These are phyloP conservation scores for Schizosaccharomyces octosporus DNA, from an alignment of 805 yeast species.

Conservation along the genomic window DNA sequence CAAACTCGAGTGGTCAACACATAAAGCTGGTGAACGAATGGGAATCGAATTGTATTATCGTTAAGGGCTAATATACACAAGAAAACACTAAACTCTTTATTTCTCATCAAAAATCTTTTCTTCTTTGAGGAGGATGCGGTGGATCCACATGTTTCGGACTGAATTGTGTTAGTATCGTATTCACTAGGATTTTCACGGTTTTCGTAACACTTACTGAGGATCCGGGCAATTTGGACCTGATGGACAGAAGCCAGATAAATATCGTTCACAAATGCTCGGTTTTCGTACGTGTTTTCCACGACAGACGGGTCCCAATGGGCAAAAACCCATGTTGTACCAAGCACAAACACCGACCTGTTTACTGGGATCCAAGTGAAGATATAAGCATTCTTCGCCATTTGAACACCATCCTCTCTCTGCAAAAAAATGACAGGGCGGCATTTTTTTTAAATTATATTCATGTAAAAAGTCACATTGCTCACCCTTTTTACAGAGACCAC, in stretches of 20 bases:
- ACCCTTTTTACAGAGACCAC: conserved; percentile 90
- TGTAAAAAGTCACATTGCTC: conserved; percentile 90
- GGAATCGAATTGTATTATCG: too few species aligned
- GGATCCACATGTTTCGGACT: neutral
- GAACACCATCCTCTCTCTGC: conserved; percentile 27
- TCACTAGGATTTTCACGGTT: neutral
- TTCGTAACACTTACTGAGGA: conserved; percentile 48
- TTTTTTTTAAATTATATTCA: conserved; percentile 75
- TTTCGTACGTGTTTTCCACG: conserved; percentile 55
- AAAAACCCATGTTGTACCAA: conserved; percentile 67
- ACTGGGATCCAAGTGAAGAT: conserved; percentile 73
- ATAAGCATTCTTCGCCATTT: conserved; percentile 49
- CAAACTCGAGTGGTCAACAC: too few species aligned
- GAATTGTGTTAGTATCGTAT: neutral
- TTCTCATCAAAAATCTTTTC: neutral
- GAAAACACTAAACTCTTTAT: neutral
- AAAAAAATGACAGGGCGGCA: conserved; percentile 89
- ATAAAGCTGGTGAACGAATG: too few species aligned
- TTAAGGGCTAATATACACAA: neutral
- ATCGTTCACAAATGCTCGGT: conserved; percentile 46
- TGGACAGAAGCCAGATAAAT: conserved; percentile 80
- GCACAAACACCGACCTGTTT: conserved; percentile 71
- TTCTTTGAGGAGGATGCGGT: neutral
- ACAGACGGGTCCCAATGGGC: conserved; percentile 78
- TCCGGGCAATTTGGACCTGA: conserved; percentile 52